These are phyloP conservation scores for Verticillium albo-atrum DNA, from an alignment of 2,329 filamentous ascomycete genomes.

Conservation along the genomic window DNA sequence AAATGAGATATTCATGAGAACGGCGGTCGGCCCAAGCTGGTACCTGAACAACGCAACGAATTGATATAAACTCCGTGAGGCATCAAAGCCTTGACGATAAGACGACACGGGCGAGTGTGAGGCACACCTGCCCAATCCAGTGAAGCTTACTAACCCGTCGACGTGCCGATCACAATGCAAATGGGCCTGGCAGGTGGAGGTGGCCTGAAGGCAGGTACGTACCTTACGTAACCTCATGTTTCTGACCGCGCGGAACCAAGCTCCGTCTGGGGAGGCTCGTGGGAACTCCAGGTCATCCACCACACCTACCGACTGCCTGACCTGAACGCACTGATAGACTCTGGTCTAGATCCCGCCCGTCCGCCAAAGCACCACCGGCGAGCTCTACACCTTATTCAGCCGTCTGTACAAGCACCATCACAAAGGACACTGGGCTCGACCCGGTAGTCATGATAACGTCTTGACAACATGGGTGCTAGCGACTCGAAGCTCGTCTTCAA, in stretches of 20 bases:
- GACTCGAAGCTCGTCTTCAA: slow-evolving; percentile 99
- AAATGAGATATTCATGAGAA: too few species aligned
- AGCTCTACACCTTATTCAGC: not conserved
- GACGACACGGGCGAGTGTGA: too few species aligned
- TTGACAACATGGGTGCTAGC: slow-evolving; percentile 78
- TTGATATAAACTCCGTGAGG: too few species aligned
- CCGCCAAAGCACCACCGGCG: not conserved
- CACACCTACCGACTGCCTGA: not conserved
- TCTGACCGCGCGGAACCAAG: too few species aligned
- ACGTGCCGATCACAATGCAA: too few species aligned
- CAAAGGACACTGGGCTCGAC: not conserved
- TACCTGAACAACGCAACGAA: too few species aligned
- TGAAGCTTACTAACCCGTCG: too few species aligned
- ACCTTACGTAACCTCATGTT: not conserved
- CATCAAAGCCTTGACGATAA: too few species aligned
- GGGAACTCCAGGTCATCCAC: not conserved
- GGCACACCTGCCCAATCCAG: too few species aligned
- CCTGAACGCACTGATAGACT: not conserved
- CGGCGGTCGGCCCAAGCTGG: too few species aligned
- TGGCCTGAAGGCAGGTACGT: too few species aligned
- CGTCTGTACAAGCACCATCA: not conserved
- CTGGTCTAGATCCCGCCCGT: not conserved
- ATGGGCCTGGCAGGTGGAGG: too few species aligned
- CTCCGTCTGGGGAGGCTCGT: not conserved
- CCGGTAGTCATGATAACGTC: slow-evolving; percentile 8